phyloP scores from a whole-genome alignment of 2,329 filamentous ascomycete genomes.

The Colletotrichum simmondsii region DNA sequence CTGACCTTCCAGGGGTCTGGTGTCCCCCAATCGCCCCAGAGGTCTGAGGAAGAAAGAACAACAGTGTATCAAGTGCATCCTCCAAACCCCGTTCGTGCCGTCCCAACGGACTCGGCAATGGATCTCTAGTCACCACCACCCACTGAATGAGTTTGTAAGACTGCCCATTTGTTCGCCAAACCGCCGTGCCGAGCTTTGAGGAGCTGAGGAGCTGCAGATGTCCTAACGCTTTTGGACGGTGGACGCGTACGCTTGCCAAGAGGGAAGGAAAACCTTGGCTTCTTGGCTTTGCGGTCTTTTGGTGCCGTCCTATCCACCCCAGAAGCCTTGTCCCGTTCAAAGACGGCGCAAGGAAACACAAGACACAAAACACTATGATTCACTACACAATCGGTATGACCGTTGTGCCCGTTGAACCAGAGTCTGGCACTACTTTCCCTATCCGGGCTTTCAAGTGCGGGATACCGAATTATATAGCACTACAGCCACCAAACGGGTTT shows the following conservation, averaged over 20 bases:
- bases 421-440: background rate
- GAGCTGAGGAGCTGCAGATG: conserved; percentile 30
- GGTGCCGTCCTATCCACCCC: conserved; percentile 30
- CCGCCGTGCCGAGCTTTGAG: conserved; percentile 14
- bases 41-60: background rate
- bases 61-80: background rate
- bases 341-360: background rate
- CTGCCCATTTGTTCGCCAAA: conserved; percentile 19
- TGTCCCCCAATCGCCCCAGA: conserved; percentile 3
- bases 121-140: background rate
- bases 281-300: background rate
- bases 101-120: conserved; percentile 29
- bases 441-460: background rate
- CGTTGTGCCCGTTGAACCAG: background rate
- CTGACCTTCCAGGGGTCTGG: background rate
- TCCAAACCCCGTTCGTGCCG: background rate
- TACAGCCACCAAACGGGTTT: background rate
- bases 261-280: conserved; percentile 16
- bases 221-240: conserved; percentile 36
- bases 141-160: background rate
- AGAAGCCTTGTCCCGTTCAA: background rate
- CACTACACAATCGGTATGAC: background rate
- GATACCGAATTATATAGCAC: background rate
- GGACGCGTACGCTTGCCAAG: conserved; percentile 37
- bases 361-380: background rate